phyloP scores from a whole-genome alignment of 768 basidiomycete species.

The Infundibulicybe gibba region DNA sequence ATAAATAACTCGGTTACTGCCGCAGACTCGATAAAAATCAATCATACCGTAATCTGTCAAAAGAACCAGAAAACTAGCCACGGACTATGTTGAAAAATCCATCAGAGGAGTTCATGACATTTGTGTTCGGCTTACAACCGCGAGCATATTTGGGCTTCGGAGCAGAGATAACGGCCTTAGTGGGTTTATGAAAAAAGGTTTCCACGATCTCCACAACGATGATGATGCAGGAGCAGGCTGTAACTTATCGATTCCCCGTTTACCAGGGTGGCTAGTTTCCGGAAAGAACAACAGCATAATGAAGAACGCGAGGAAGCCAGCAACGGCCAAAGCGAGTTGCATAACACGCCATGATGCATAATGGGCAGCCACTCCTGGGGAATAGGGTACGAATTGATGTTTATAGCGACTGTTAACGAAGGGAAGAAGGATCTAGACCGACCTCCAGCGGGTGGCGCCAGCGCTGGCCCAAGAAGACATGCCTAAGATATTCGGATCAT shows the following conservation, averaged over 20 bases:
- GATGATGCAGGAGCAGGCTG: conserved; percentile 12
- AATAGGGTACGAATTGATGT: not conserved
- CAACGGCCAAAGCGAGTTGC: not conserved
- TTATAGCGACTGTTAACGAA: no score
- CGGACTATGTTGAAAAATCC: not conserved
- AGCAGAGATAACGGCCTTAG: conserved; percentile 46
- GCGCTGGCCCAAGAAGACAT: no score
- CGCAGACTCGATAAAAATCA: not conserved
- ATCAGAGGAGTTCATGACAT: not conserved
- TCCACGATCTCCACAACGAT: conserved; percentile 24
- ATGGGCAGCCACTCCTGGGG: not conserved
- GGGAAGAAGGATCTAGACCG: no score
- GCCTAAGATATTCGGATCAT: no score
- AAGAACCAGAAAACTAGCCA: not conserved
- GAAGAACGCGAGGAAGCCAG: no score
- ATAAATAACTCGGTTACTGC: not conserved
- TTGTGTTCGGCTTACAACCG: conserved; percentile 35
- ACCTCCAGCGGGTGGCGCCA: no score
- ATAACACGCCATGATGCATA: not conserved
- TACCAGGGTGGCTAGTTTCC: conserved; percentile 63
- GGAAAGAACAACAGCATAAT: conserved; percentile 47
- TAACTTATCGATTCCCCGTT: conserved; percentile 36
- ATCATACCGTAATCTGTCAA: not conserved
- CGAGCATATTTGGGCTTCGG: conserved; percentile 57
- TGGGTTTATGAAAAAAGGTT: conserved; percentile 46